Conservation (phyloP, 805 yeast species). For the Cyberlindnera mississippiensis region DNA sequence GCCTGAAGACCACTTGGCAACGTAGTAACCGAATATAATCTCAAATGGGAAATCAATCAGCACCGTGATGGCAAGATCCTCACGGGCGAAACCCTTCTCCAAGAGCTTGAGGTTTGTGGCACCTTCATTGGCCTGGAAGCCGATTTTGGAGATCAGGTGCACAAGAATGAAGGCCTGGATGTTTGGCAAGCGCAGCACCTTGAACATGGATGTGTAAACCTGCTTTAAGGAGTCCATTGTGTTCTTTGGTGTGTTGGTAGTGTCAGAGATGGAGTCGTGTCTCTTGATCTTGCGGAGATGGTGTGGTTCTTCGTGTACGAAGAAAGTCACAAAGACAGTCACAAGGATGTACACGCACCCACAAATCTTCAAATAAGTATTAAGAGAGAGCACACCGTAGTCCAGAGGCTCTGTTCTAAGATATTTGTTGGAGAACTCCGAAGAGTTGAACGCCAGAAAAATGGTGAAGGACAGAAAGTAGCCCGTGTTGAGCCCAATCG, state of each 20-base stretch:
- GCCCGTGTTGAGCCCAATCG: conserved; percentile 91
- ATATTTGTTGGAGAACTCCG: conserved; percentile 88
- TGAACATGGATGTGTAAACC: conserved; percentile 63
- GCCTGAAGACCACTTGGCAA: conserved; percentile 92
- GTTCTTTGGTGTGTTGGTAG: conserved; percentile 20
- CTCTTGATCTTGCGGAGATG: conserved; percentile 33
- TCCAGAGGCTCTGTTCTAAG: conserved; percentile 58
- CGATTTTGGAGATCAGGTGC: conserved; percentile 79
- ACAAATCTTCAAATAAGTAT: conserved; percentile 74
- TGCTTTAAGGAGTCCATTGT: conserved; percentile 34
- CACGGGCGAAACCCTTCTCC: conserved; percentile 89
- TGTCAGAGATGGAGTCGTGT: conserved; percentile 28
- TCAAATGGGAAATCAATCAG: conserved; percentile 95
- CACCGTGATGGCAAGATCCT: conserved; percentile 89
- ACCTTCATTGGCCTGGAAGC: conserved; percentile 93
- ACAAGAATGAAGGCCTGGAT: conserved; percentile 71
- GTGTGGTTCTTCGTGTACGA: conserved; percentile 70
- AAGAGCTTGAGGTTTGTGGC: conserved; percentile 89
- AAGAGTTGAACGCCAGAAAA: conserved; percentile 84
- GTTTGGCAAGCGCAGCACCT: conserved; percentile 63
- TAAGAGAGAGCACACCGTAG: conserved; percentile 64
- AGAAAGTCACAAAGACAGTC: conserved; percentile 54
- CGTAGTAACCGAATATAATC: conserved; percentile 90
- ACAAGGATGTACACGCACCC: conserved; percentile 68
- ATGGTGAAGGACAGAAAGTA: conserved; percentile 90